Evolutionary conservation across 345 rosid species (phyloP).

Genomic region (Raphanus raphanistrum): DNA sequence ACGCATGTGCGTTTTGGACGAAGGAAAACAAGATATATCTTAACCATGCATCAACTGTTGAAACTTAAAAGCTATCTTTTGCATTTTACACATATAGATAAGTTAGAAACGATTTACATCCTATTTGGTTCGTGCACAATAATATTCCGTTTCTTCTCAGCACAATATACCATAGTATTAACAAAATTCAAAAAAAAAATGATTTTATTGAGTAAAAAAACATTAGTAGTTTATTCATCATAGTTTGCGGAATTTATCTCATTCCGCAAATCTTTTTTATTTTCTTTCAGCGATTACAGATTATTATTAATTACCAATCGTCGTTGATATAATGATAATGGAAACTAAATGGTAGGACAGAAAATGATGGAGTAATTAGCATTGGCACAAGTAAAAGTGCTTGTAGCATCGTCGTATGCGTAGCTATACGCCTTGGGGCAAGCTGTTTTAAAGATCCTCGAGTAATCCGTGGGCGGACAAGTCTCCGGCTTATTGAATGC

Average conservation of each 20-base stretch:
- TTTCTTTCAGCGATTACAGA: not conserved
- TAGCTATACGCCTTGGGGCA: constrained; percentile 90
- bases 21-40: too few species aligned
- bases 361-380: constrained; percentile 67
- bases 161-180: too few species aligned
- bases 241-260: not conserved
- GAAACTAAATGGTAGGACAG: constrained; percentile 38
- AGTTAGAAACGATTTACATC: not conserved
- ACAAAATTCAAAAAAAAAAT: too few species aligned
- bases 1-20: too few species aligned
- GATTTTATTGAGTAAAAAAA: not conserved
- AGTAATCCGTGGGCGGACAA: constrained; percentile 66
- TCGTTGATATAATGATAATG: not conserved
- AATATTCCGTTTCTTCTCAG: not conserved
- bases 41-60: too few species aligned
- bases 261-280: not conserved
- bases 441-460: constrained; percentile 65
- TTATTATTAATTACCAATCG: not conserved
- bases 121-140: not conserved
- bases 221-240: not conserved
- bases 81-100: not conserved
- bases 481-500: constrained; percentile 58
- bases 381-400: constrained; percentile 72
- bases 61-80: too few species aligned
- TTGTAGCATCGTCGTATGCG: constrained; percentile 84